Base-by-base conservation (phyloP, 352 stramenopile species). In the Thraustochytrium striatum region DNA sequence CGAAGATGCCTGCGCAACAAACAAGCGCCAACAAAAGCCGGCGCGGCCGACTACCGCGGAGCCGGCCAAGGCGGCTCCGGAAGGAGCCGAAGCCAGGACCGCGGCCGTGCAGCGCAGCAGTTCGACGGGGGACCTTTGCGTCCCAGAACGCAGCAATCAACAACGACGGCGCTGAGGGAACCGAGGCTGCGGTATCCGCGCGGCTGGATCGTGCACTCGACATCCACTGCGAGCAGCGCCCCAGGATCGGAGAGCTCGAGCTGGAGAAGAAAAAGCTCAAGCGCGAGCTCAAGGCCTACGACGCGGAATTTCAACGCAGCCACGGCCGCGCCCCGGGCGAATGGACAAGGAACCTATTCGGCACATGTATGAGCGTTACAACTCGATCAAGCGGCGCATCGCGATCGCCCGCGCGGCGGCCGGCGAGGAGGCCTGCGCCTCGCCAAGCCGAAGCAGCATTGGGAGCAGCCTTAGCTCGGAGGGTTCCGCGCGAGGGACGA, bases 301-400 rank as follows among this genome's bases (percentile, higher is more conserved):
- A 75, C 47, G 65, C 58, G 50, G 65, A 75, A 5, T 75, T 75
- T 9, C 11, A 16, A 1, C 65, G 30, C 11, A 25, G 11, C 8
- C 65, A 75, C 36, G 65, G 65, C 0, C 65, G 65, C 0, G 68
- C 25, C 65, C 65, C 25, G 25, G 25, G 1, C 44, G 65, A 3
- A 25, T 61, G n/a, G 65, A 75, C 7, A 75, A 75, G 52, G 65
- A 75, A n/a, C 65, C 65, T 9, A 75, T 75, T 70, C 65, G 65
- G 19, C 28, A 75, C 30, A 16, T 75, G 44, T 75, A 75, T 25
- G 65, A 75, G 52, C 41, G 68, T 39, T 75, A 75, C 41, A 75
- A 75, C 2, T 28, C 3, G 25, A 11, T 75, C 25, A 75, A 75
- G 47, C 32, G 52, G 3, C 44, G 52, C 44, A 75, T 75, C 65